Evolutionary conservation across 306 rosid genomes (phyloP).

Genomic region (Citrullus amarus): DNA sequence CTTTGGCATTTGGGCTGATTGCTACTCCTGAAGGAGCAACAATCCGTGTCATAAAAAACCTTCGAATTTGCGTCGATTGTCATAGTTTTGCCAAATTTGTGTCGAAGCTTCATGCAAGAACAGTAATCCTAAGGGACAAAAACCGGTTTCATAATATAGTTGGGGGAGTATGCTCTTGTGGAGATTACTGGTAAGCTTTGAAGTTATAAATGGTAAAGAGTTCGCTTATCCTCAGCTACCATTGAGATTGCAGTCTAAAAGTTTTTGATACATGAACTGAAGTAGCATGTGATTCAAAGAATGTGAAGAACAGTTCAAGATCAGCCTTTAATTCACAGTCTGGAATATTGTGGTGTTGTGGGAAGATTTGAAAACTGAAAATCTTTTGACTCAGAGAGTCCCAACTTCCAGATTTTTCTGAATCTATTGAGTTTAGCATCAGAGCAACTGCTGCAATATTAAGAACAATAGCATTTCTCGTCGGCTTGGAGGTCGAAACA

Average conservation of each 20-base stretch:
- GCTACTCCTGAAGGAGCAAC: slow-evolving; percentile 34
- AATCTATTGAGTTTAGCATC: not conserved
- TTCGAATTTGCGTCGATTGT: slow-evolving; percentile 85
- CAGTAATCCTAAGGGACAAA: slow-evolving; percentile 64
- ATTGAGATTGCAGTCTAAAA: not conserved
- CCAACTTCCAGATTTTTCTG: not conserved
- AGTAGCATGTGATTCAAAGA: not conserved
- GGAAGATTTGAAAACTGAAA: not conserved
- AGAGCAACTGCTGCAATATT: not conserved
- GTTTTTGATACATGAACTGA: not conserved
- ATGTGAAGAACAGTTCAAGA: not conserved
- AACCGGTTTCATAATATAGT: slow-evolving; percentile 64
- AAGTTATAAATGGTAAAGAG: not conserved
- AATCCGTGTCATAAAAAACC: slow-evolving; percentile 67
- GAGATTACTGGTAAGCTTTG: slow-evolving; percentile 61
- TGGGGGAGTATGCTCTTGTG: slow-evolving; percentile 69
- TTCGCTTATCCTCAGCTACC: not conserved
- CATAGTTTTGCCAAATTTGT: slow-evolving; percentile 74
- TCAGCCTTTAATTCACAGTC: not conserved
- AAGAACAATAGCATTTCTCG: not conserved
- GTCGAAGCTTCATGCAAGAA: slow-evolving; percentile 44
- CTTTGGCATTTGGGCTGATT: slow-evolving; percentile 66
- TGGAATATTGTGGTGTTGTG: not conserved
- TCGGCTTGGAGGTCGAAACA: not conserved
- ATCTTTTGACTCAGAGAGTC: not conserved